phyloP scores from a whole-genome alignment of 2,329 filamentous ascomycete species.

The Tolypocladium tropicale region DNA sequence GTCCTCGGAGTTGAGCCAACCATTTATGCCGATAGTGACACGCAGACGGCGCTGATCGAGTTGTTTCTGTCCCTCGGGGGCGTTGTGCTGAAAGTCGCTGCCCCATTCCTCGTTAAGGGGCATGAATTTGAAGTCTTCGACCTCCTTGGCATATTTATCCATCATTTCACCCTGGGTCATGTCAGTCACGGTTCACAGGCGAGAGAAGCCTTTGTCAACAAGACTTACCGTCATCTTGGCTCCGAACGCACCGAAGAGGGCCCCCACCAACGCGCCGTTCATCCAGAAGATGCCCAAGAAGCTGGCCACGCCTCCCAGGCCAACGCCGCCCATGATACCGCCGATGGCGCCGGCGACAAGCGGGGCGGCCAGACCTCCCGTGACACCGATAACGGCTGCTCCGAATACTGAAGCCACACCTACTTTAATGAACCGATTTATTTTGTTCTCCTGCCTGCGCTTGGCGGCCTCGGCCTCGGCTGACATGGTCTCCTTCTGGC shows the following conservation, averaged over 20 bases:
- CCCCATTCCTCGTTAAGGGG: constrained; percentile 49
- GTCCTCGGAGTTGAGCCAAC: constrained; percentile 67
- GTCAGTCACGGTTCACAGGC: constrained; percentile 4
- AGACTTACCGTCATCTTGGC: constrained; percentile 53
- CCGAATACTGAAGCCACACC: constrained; percentile 81
- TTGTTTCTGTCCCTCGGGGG: constrained; percentile 8
- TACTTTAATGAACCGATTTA: constrained; percentile 76
- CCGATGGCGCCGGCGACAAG: constrained; percentile 79
- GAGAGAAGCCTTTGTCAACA: too few species aligned
- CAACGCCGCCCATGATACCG: constrained; percentile 74
- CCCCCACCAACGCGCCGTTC: constrained; percentile 75
- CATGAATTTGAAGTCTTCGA: constrained; percentile 72
- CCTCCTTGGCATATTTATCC: constrained; percentile 77
- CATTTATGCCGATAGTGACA: constrained; percentile 78
- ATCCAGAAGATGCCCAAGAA: constrained; percentile 81
- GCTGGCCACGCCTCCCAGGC: constrained; percentile 74
- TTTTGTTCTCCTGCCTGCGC: constrained; percentile 59
- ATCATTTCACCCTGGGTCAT: constrained; percentile 59
- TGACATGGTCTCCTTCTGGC: constrained; percentile 43
- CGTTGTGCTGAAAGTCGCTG: constrained; percentile 3
- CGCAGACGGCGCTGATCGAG: constrained; percentile 45
- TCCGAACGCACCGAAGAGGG: constrained; percentile 82
- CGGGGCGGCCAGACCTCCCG: constrained; percentile 82
- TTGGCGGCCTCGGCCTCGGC: constrained; percentile 69
- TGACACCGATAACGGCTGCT: constrained; percentile 82